Evolutionary conservation across 2,329 filamentous ascomycete species (phyloP), one percentile per base, ranked within the genome.

Genomic region (Colletotrichum orchidophilum): DNA sequence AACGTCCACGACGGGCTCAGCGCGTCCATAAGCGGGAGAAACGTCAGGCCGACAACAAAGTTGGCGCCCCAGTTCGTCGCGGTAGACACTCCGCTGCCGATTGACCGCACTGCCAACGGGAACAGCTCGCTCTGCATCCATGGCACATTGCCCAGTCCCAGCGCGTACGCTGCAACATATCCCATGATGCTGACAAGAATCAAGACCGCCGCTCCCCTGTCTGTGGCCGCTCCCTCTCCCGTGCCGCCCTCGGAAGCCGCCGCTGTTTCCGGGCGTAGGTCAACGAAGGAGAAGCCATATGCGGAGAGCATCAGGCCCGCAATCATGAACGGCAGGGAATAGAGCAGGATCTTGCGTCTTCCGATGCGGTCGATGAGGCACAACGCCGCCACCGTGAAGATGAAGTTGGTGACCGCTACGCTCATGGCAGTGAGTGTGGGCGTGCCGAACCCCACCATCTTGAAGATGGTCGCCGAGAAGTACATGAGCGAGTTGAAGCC

Each of bases 111-210:
- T 33, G 87, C 87, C 58, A 95, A 85, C 1, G 95, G 93, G 78
- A 98, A 98, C 35, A 97, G 88, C 83, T 98, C 96, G 75, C 92
- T 94, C 83, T 97, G 95, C 87, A 97, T 96, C 96, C 96, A 98
- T 0, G 96, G 95, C 3, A 98, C 94, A 76, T 95, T 97, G 9
- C 96, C 96, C 2, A 98, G 87, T 2, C 96, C 96, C 1, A 95
- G 85, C 1, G 96, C 96, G 78, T 97, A 98, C 1, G 92, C 87
- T 9, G 94, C 92, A 2, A 97, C 95, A 80, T 97, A 98, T 8
- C 94, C 75, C 80, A 95, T 92, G 79, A 98, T 92, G 74, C 92
- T 92, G 50, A 89, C 73, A 2, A 98, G 87, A 53, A 98, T 92
- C 21, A 91, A 78, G 31, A 84, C 70, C 3, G 88, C 85, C 0